These are phyloP conservation scores for Paxillus involutus DNA, from an alignment of 768 basidiomycete species.

Conservation along the genomic window DNA sequence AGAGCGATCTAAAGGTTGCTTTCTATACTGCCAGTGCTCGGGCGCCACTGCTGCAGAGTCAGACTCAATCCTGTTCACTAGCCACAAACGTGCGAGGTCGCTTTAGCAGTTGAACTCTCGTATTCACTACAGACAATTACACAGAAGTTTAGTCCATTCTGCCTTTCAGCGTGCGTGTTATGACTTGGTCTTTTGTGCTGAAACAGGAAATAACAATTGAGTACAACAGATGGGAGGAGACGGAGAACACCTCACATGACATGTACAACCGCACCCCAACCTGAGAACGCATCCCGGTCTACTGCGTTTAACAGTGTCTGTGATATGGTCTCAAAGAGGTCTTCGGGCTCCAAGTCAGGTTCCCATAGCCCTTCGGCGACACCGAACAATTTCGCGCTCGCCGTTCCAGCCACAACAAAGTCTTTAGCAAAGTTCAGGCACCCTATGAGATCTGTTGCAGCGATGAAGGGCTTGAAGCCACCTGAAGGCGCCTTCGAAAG, in stretches of 20 bases:
- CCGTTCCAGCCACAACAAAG: conserved; percentile 95
- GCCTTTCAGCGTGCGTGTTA: conserved; percentile 84
- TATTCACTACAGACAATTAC: conserved; percentile 14
- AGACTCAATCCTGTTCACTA: neutral
- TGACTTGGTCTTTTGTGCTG: conserved; percentile 72
- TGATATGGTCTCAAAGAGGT: conserved; percentile 97
- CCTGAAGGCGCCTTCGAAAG: conserved; percentile 73
- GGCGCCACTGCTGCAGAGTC: too few relatives aligned
- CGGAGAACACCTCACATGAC: conserved; percentile 68
- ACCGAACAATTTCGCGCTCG: conserved; percentile 90
- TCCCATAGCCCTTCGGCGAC: conserved; percentile 99
- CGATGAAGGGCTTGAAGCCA: conserved; percentile 86
- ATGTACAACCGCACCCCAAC: conserved; percentile 96
- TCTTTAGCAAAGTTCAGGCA: conserved; percentile 94
- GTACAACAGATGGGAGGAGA: conserved; percentile 5
- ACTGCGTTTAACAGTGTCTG: conserved; percentile 94
- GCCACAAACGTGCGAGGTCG: too few relatives aligned
- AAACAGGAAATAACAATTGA: conserved; percentile 4
- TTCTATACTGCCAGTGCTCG: too few relatives aligned
- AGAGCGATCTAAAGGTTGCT: too few relatives aligned
- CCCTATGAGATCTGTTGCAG: conserved; percentile 90
- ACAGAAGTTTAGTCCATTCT: conserved; percentile 75
- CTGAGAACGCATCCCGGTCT: conserved; percentile 94
- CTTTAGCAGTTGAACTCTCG: neutral
- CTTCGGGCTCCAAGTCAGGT: conserved; percentile 92